Evolutionary conservation across 805 yeast species (phyloP), one percentile per base, ranked within the genome.

Genomic region (Ogataea thermomethanolica): DNA sequence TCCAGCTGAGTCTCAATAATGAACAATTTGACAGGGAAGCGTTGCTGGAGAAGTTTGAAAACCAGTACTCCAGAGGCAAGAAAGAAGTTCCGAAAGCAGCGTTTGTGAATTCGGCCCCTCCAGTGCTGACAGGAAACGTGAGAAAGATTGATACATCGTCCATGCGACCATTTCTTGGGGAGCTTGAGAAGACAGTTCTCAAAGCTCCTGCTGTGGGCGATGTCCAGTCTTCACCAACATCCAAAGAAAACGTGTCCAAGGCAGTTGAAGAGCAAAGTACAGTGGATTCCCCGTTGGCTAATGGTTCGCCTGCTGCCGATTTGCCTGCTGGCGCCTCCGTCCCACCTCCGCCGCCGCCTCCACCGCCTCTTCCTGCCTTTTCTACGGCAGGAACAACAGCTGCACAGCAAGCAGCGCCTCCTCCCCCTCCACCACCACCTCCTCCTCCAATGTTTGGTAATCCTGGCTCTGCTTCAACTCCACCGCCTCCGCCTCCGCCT

Each of bases 101-200:
- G 21, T 50, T 49, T 40, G 29, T 45, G 7, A 44, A 49, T 5
- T 44, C 53, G 17, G 53, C 55, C 27, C 53, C 53, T 7, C 49
- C 57, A 8, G 29, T 45, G 3, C 32, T 45, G 45, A 30, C 30
- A 12, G 45, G 40, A 4, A 44, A 44, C 8, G 43, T 49, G 23
- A 47, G 55, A 32, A 46, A 54, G 39, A 38, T 48, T 24, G 51
- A 54, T 12, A 31, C 43, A 1, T 25, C 26, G 20, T 44, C 45
- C 15, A 56, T 53, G 55, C 50, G 56, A 36, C 62, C 70, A 22
- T 78, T 79, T 52, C 62, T 79, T 48, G 65, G 69, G 33, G 85
- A 79, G 52, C 62, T 79, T 48, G 65, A 71, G 15, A 58, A 69
- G 3, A 76, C 74, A 48, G 81, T 78, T 9, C 64, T 59, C 7